Percentiles rank a stretch among this genome's conserved stretches.
These are phyloP conservation scores for Fusarium clavum DNA, from an alignment of 2,329 filamentous ascomycete species.

Conservation along the genomic window DNA sequence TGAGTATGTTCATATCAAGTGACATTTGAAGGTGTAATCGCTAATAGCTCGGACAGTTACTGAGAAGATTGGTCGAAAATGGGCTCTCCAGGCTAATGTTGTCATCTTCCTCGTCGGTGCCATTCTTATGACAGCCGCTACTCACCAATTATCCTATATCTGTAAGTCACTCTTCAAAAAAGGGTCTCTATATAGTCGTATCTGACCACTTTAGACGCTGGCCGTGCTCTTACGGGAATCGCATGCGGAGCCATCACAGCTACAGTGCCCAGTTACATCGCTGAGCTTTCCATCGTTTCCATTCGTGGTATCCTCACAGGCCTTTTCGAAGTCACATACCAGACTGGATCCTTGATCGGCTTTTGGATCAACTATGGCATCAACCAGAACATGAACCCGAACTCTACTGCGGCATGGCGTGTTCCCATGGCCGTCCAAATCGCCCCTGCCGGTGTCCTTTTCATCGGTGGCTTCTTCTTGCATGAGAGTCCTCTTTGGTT, in stretches of 20 bases:
- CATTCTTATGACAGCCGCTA: constrained; percentile 57
- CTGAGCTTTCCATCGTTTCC: constrained; percentile 69
- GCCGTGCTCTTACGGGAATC: constrained; percentile 68
- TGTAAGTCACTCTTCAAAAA: constrained; percentile 37
- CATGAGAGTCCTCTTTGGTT: constrained; percentile 58
- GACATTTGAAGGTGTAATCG: fast-evolving
- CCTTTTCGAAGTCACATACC: constrained; percentile 64
- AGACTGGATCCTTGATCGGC: constrained; percentile 63
- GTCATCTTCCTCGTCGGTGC: constrained; percentile 59
- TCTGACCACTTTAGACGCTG: constrained; percentile 57
- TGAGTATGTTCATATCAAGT: constrained; percentile 43
- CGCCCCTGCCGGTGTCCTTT: constrained; percentile 57
- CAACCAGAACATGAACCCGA: constrained; percentile 53
- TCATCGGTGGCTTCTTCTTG: constrained; percentile 58
- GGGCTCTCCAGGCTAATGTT: constrained; percentile 60
- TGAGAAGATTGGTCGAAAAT: constrained; percentile 63
- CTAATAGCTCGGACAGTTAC: constrained; percentile 48
- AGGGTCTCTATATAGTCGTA: fast-evolving
- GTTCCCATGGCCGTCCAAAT: constrained; percentile 62
- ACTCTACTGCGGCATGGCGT: constrained; percentile 56
- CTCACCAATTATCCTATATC: constrained; percentile 58
- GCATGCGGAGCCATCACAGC: constrained; percentile 68
- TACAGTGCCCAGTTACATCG: constrained; percentile 72
- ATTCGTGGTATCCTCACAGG: constrained; percentile 69
- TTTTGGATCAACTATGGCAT: constrained; percentile 64